Percentiles rank a stretch among this genome's conserved stretches.
phyloP scores from a whole-genome alignment of 1,284 basidiomycete species.

The Anthracocystis setariae region DNA sequence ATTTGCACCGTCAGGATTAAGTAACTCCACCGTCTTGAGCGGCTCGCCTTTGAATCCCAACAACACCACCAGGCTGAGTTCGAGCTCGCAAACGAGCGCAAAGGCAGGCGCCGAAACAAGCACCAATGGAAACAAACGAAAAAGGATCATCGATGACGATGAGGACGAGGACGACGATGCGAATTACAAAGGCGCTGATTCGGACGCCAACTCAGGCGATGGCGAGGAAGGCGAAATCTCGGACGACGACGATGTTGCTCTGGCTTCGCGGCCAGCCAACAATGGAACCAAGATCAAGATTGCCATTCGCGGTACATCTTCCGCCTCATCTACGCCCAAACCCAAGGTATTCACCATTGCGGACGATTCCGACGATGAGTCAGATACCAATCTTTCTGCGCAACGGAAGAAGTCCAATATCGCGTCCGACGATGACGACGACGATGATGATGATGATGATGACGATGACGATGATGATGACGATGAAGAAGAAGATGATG shows the following conservation, averaged over 20 bases:
- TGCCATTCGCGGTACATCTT: constrained; percentile 6
- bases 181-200: constrained; percentile 6
- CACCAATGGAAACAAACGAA: constrained; percentile 14
- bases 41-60: constrained; percentile 50
- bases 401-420: neutral
- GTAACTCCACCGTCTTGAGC: constrained; percentile 33
- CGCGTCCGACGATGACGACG: constrained; percentile 32
- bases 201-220: constrained; percentile 9
- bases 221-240: constrained; percentile 51
- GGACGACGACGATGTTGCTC: constrained; percentile 37
- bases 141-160: constrained; percentile 30
- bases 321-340: constrained; percentile 4
- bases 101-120: neutral
- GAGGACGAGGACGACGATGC: constrained; percentile 42
- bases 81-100: neutral
- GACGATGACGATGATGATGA: constrained; percentile 30
- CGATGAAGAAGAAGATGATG: constrained; percentile 9
- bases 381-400: constrained; percentile 12
- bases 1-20: constrained; percentile 40
- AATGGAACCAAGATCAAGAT: constrained; percentile 23
- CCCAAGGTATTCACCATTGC: constrained; percentile 17
- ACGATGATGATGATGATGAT: constrained; percentile 24
- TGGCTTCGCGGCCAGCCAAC: constrained; percentile 1
- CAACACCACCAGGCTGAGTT: constrained; percentile 8
- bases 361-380: constrained; percentile 29